These are phyloP conservation scores for Blepharisma undulans DNA, from an alignment of 169 alveolate species.

Conservation along the genomic window DNA sequence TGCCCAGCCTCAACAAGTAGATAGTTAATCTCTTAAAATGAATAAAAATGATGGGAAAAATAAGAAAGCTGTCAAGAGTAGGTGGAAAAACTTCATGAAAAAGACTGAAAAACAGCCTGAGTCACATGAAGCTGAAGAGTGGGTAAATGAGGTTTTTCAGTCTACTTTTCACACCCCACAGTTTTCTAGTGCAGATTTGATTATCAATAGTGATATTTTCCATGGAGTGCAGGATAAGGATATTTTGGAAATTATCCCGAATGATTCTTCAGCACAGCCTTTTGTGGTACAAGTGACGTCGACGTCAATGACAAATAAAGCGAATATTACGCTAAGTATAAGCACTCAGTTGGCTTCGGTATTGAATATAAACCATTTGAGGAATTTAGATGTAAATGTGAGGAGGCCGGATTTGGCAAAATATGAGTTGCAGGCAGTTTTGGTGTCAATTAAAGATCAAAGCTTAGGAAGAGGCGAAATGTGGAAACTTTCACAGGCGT, in stretches of 20 bases:
- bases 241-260: neutral
- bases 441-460: slow-evolving; percentile 21
- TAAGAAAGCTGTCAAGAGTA: neutral
- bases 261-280: neutral
- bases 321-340: slow-evolving; percentile 17
- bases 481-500: neutral
- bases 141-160: slow-evolving; percentile 7
- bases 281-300: slow-evolving; percentile 30
- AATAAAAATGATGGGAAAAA: neutral
- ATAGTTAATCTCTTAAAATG: neutral
- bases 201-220: neutral
- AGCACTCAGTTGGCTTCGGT: slow-evolving; percentile 18
- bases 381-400: slow-evolving; percentile 4
- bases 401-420: neutral
- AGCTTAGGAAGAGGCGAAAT: neutral
- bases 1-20: neutral
- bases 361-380: neutral
- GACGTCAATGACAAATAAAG: neutral
- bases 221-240: slow-evolving; percentile 10
- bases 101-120: slow-evolving; percentile 4
- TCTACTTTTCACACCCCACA: slow-evolving; percentile 5
- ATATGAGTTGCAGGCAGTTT: neutral
- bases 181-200: slow-evolving; percentile 22
- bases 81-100: slow-evolving; percentile 32
- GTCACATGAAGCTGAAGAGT: neutral